Base-by-base conservation (phyloP, 306 rosid species). In the Malus orientalis region DNA sequence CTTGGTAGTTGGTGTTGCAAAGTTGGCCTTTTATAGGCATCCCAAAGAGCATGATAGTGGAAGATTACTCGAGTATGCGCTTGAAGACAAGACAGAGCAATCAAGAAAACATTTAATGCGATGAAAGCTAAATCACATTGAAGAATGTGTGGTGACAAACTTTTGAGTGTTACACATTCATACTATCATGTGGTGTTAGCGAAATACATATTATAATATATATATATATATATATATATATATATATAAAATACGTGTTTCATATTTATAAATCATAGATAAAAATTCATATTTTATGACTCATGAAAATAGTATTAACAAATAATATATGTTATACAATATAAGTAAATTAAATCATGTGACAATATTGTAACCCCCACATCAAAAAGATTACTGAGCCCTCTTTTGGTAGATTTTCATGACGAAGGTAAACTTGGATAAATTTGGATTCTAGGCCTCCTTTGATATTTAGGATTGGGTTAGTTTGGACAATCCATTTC, bases 11-110 rank as follows among this genome's bases (percentile, higher is more conserved):
- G 11, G 61, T 45, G 47, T 44, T 44, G 61, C 49, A 27, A 74
- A 29, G 64, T 63, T 30, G 58, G 73, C 54, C 45, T 76, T 78
- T 81, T 81, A 78, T 81, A 85, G 83, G 45, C 64, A 19, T 74
- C 36, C 32, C 4, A 12, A 23, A 62, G 23, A 67, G 64, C 25
- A 27, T 20, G 51, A 69, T 19, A 38, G 70, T 32, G 30, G 57
- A 70, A 81, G 80, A 81, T 22, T 11, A 75, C 47, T 78, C 67
- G 69, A 47, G 76, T 67, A 33, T 63, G 60, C 71, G 70, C 70
- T 80, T 33, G 80, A 59, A 69, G 76, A 55, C 18, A 9, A 45
- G 75, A 73, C 0, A 49, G 3, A 27, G 14, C 12, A 32, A 49
- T 15, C 3, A 49, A 29, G 62, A 66, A 19, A 13, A 47, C 65